Percentiles rank a stretch among this genome's conserved stretches.
Conservation (phyloP, 2,329 filamentous ascomycete genomes). For the Paracorniculantispora psalliotae region DNA sequence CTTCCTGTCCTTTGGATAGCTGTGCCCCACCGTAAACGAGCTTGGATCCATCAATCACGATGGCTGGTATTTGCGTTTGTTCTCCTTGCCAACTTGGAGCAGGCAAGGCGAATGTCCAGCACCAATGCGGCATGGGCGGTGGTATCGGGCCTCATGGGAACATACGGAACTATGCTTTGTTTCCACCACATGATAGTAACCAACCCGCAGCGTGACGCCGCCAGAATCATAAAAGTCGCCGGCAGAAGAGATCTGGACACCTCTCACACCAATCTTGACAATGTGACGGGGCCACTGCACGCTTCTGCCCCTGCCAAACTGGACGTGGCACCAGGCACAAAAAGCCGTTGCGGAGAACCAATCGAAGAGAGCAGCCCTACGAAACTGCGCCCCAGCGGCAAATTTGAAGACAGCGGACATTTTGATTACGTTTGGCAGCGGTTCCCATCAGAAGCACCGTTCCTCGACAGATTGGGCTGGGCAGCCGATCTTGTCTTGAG, state of each 20-base stretch:
- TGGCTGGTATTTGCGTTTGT: conserved; percentile 46
- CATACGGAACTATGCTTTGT: conserved; percentile 47
- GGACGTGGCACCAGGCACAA: neutral
- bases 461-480: conserved; percentile 50
- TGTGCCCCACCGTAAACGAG: conserved; percentile 47
- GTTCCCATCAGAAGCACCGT: conserved; percentile 47
- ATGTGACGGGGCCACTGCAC: neutral
- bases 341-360: too few relatives aligned
- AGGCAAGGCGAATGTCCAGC: conserved; percentile 42
- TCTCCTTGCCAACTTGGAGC: conserved; percentile 38
- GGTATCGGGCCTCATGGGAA: conserved; percentile 42
- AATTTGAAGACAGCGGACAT: conserved; percentile 18
- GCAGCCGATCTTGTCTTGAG: conserved; percentile 48
- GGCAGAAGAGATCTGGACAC: neutral
- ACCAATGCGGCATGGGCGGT: conserved; percentile 48
- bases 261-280: neutral
- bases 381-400: neutral
- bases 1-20: conserved; percentile 51
- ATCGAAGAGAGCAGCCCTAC: neutral
- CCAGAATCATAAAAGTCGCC: conserved; percentile 37
- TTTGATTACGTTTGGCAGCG: conserved; percentile 56
- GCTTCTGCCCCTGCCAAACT: neutral
- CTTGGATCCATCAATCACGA: conserved; percentile 44
- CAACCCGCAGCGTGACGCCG: conserved; percentile 52
- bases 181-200: conserved; percentile 49